Percentiles rank a stretch among this genome's conserved stretches.
These are phyloP conservation scores for Ambispora gerdemannii DNA, from an alignment of 192 early-diverging fungal genomes.

Conservation along the genomic window DNA sequence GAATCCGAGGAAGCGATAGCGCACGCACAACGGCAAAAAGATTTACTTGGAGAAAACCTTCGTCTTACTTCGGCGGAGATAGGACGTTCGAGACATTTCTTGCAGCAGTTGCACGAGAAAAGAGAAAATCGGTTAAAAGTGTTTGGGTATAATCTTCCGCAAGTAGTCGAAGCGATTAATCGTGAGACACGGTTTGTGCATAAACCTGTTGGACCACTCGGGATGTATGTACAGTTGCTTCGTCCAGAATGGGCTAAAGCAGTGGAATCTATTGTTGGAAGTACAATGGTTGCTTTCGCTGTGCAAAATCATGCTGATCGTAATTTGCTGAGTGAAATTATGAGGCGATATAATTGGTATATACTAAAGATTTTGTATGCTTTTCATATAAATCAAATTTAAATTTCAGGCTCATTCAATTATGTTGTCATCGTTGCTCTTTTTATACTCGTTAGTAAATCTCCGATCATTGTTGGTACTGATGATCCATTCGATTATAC, in stretches of 20 bases:
- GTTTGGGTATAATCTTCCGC: conserved; percentile 67
- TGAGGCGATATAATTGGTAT: conserved; percentile 49
- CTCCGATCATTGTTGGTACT: conserved; percentile 59
- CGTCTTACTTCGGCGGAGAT: conserved; percentile 30
- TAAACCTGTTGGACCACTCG: conserved; percentile 68
- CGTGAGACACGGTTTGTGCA: conserved; percentile 40
- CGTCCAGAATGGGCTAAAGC: conserved; percentile 54
- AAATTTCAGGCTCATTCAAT: not conserved
- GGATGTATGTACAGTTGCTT: conserved; percentile 58
- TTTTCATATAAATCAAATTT: not conserved
- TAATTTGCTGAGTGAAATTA: conserved; percentile 48
- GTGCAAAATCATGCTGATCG: conserved; percentile 68
- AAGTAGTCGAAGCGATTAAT: conserved; percentile 54
- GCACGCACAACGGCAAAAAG: conserved; percentile 3
- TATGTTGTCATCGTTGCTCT: conserved; percentile 2
- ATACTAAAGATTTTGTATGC: not conserved
- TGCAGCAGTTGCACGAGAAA: conserved; percentile 56
- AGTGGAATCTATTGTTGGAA: conserved; percentile 63
- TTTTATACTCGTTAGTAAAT: too few species aligned
- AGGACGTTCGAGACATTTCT: conserved; percentile 14
- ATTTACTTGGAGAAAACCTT: conserved; percentile 10
- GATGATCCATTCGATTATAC: conserved; percentile 68
- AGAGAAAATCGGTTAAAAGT: conserved; percentile 66
- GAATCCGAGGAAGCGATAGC: conserved; percentile 11
- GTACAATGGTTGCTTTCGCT: conserved; percentile 61